Evolutionary conservation across 2,329 filamentous ascomycete genomes (phyloP).

Genomic region (Diaporthe longicolla): DNA sequence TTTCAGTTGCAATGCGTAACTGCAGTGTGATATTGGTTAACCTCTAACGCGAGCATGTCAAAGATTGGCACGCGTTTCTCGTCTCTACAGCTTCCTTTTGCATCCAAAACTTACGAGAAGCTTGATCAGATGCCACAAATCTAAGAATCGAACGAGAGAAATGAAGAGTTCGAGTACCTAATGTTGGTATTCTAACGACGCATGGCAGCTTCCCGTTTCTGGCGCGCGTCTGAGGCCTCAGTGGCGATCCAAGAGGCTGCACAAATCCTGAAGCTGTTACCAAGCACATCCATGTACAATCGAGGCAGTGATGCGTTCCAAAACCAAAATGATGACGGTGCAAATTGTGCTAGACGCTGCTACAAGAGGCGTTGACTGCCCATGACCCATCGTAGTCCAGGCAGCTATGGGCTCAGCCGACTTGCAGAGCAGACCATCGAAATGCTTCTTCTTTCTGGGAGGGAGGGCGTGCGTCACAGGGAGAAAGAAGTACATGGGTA

Average conservation of each 20-base stretch:
- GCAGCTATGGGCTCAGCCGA: constrained; percentile 17
- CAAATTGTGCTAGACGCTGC: not conserved
- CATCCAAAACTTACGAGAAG: not conserved
- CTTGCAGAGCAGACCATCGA: constrained; percentile 26
- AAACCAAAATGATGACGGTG: not conserved
- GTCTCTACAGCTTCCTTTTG: not conserved
- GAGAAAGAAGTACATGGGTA: not conserved
- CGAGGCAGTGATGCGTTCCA: constrained; percentile 4
- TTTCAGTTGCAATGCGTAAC: too few relatives aligned
- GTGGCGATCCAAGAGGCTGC: constrained; percentile 27
- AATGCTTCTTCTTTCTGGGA: not conserved
- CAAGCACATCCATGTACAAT: not conserved
- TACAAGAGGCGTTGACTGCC: not conserved
- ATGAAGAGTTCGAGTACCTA: not conserved
- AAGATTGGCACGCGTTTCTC: not conserved
- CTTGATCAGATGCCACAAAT: not conserved
- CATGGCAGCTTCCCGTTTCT: not conserved
- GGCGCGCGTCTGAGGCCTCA: constrained; percentile 13
- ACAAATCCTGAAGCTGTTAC: not conserved
- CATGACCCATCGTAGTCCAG: not conserved
- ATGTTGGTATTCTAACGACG: not conserved
- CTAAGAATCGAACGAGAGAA: too few relatives aligned
- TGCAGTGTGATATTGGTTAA: not conserved
- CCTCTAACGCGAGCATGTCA: too few relatives aligned
- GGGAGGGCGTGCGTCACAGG: not conserved